These are phyloP conservation scores for Aspergillus felis DNA, from an alignment of 2,329 filamentous ascomycete genomes.

Conservation along the genomic window DNA sequence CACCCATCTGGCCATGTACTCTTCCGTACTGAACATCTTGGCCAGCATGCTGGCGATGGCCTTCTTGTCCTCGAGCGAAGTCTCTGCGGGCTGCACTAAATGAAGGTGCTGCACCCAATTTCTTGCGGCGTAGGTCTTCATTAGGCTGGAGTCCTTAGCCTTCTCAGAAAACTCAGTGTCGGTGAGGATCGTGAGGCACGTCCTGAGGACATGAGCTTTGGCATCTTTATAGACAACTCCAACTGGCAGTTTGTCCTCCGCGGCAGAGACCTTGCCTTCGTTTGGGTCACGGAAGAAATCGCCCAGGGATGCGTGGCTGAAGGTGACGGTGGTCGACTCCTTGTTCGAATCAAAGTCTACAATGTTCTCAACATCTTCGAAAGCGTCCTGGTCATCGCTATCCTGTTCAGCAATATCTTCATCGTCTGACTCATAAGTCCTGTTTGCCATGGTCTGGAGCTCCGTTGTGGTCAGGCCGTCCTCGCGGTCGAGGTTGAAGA, in stretches of 20 bases:
- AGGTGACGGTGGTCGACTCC: conserved; percentile 14
- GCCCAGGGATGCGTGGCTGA: conserved; percentile 22
- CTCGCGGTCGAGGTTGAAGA: conserved; percentile 45
- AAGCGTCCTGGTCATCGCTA: conserved; percentile 1
- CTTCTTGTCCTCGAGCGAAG: not conserved
- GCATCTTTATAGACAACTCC: conserved; percentile 17
- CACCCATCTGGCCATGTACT: not conserved
- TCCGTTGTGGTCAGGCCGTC: conserved; percentile 31
- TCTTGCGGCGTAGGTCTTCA: not conserved
- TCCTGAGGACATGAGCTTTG: conserved; percentile 4
- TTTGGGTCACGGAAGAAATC: conserved; percentile 17
- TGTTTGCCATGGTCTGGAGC: conserved; percentile 7
- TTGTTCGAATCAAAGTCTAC: conserved; percentile 16
- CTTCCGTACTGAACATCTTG: not conserved
- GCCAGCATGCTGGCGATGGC: conserved; percentile 1
- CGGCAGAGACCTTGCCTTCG: conserved; percentile 14
- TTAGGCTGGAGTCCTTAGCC: not conserved
- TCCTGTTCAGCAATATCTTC: not conserved
- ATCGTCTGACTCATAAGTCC: conserved; percentile 6
- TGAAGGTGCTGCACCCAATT: conserved; percentile 3
- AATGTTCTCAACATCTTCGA: conserved; percentile 8
- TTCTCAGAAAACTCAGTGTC: not conserved
- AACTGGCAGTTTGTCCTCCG: conserved; percentile 5
- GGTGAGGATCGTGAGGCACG: not conserved
- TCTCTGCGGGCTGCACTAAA: not conserved